phyloP scores from a whole-genome alignment of 306 rosid species.

The Pyrus betulifolia region DNA sequence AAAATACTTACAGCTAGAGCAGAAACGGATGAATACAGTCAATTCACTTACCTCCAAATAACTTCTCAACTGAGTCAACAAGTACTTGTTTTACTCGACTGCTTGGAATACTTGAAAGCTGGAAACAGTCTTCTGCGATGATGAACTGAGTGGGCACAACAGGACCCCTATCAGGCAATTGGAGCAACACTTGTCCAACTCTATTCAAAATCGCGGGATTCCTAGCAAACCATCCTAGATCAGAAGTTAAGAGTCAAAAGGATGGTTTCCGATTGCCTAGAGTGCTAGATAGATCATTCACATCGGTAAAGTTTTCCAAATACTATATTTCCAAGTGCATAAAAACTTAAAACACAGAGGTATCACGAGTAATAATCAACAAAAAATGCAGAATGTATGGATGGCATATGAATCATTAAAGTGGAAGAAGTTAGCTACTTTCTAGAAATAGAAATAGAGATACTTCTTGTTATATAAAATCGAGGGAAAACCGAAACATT shows the following conservation, averaged over 20 bases:
- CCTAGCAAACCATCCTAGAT: constrained; percentile 93
- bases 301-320: neutral
- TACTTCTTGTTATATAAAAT: neutral
- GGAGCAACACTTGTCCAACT: constrained; percentile 60
- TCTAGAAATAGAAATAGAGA: neutral
- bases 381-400: neutral
- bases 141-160: constrained; percentile 45
- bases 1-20: neutral
- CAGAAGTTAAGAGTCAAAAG: constrained; percentile 25
- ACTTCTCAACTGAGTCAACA: constrained; percentile 42
- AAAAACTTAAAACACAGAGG: neutral
- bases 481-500: neutral
- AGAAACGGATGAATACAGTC: neutral
- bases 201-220: constrained; percentile 50
- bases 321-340: neutral
- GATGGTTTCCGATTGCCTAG: neutral
- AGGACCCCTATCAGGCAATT: constrained; percentile 30
- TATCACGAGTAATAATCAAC: neutral
- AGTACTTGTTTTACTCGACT: constrained; percentile 29
- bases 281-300: neutral
- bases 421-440: neutral
- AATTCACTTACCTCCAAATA: constrained; percentile 60
- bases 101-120: constrained; percentile 57
- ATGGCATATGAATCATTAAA: neutral
- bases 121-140: constrained; percentile 81